Conservation (phyloP, 306 rosid genomes). For the Acmispon strigosus region DNA sequence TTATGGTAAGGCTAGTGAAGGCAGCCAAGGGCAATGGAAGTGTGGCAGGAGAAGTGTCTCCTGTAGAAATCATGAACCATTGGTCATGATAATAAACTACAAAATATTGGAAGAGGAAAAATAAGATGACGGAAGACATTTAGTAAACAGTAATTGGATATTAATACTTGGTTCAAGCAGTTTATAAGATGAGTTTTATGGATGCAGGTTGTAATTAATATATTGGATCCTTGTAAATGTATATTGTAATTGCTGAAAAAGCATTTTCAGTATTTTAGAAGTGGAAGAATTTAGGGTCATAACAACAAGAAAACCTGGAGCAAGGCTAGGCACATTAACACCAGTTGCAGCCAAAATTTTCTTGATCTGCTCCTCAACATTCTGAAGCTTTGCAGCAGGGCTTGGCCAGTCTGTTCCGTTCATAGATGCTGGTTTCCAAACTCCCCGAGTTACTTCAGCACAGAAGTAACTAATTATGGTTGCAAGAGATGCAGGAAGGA, state of each 20-base stretch:
- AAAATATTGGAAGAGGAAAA: slow-evolving; percentile 12
- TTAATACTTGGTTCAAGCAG: background rate
- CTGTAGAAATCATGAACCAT: slow-evolving; percentile 30
- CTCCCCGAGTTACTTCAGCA: slow-evolving; percentile 90
- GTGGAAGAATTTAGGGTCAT: background rate
- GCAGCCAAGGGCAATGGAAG: slow-evolving; percentile 98
- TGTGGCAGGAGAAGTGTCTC: slow-evolving; percentile 80
- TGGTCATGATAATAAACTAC: slow-evolving; percentile 9
- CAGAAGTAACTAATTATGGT: slow-evolving; percentile 94
- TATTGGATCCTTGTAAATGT: background rate
- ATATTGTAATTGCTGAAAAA: background rate
- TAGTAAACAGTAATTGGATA: background rate
- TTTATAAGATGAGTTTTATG: background rate
- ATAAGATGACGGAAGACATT: background rate
- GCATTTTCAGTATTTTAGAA: background rate
- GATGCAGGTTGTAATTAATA: background rate
- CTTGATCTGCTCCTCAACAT: slow-evolving; percentile 88
- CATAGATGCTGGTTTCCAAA: slow-evolving; percentile 94
- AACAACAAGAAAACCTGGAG: slow-evolving; percentile 60
- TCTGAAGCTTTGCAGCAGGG: slow-evolving; percentile 79
- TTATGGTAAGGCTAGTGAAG: slow-evolving; percentile 89
- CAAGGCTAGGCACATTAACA: slow-evolving; percentile 89
- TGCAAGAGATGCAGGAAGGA: slow-evolving; percentile 95
- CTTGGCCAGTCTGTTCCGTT: slow-evolving; percentile 99
- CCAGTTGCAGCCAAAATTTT: slow-evolving; percentile 95